Conservation (phyloP, 2,329 filamentous ascomycete genomes). For the Colletotrichum orbiculare region DNA sequence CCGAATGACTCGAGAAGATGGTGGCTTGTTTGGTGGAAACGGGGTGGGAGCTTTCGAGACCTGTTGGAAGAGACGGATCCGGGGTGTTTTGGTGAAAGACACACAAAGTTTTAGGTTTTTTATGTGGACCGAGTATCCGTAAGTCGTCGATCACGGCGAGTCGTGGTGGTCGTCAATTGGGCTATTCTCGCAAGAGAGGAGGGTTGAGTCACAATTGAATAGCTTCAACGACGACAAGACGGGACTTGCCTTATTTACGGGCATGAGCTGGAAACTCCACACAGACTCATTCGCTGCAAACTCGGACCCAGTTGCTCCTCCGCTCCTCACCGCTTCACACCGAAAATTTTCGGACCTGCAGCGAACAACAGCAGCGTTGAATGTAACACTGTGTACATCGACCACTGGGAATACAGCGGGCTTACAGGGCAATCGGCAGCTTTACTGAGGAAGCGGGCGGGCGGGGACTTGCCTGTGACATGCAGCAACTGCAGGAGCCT, state of each 20-base stretch:
- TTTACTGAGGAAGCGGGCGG: not conserved
- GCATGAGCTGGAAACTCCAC: conserved; percentile 3
- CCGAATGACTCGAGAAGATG: conserved; percentile 6
- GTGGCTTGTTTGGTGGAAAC: too few relatives aligned
- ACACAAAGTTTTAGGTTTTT: conserved; percentile 2
- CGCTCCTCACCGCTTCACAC: conserved; percentile 34
- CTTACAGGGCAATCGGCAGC: conserved; percentile 3
- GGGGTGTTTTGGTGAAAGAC: not conserved
- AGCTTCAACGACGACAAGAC: conserved; percentile 22
- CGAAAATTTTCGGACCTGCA: conserved; percentile 34
- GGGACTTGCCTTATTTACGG: not conserved
- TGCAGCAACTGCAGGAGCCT: conserved; percentile 21
- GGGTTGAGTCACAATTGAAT: conserved; percentile 33
- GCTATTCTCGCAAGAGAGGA: not conserved
- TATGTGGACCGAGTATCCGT: not conserved
- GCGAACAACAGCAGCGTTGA: conserved; percentile 8
- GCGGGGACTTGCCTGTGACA: not conserved
- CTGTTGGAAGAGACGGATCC: not conserved
- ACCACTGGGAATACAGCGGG: too few relatives aligned
- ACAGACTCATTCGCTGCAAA: conserved; percentile 23
- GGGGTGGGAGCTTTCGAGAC: conserved; percentile 8
- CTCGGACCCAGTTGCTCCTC: conserved; percentile 17
- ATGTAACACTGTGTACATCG: not conserved
- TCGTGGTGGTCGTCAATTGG: conserved; percentile 21
- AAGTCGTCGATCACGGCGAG: conserved; percentile 7